Evolutionary conservation across 352 stramenopile species (phyloP), one percentile per base, ranked within the genome.

Genomic region (Globisporangium paroecandrum): DNA sequence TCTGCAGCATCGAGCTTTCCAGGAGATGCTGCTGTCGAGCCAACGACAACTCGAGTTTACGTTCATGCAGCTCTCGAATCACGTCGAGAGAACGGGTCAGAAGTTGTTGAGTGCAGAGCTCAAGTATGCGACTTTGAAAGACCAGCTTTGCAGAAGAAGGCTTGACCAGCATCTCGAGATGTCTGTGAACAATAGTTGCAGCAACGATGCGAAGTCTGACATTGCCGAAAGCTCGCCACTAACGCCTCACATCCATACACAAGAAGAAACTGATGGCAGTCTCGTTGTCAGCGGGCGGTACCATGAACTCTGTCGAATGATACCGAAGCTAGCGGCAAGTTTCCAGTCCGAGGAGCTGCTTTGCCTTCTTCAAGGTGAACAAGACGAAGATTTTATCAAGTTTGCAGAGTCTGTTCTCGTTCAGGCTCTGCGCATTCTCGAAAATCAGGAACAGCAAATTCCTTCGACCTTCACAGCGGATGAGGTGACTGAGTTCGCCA

Each of bases 1-100:
- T 32, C 46, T 87, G 34, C 75, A 87, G 51, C 70, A 72, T 15
- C 65, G 75, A 57, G 73, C 76, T 20, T 74, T 87, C 38, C 68
- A 72, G 10, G 75, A 84, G 62, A 82, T 87, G 70, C 61, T 87
- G 0, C 29, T 70, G 27, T 65, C 67, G 6, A 80, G 60, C 25
- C 68, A 82, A 63, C 69, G 75, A 58, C 70, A 77, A 32, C 65
- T 77, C 22, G 75, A 79, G 55, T 68, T 68, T n/a, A 60, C 61
- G 4, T 64, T 83, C 12, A 58, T 47, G 49, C 67, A 73, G 22
- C 59, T 85, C 47, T 70, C 63, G 72, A 56, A 46, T 22, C 55
- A 34, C 20, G 47, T 69, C 7, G 55, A 72, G 8, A 12, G 58
- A 0, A 34, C 49, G 1, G 38, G 24, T 0, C 24, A 54, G 34